phyloP scores from a whole-genome alignment of 2,329 filamentous ascomycete genomes.

The Tolypocladium tropicale region DNA sequence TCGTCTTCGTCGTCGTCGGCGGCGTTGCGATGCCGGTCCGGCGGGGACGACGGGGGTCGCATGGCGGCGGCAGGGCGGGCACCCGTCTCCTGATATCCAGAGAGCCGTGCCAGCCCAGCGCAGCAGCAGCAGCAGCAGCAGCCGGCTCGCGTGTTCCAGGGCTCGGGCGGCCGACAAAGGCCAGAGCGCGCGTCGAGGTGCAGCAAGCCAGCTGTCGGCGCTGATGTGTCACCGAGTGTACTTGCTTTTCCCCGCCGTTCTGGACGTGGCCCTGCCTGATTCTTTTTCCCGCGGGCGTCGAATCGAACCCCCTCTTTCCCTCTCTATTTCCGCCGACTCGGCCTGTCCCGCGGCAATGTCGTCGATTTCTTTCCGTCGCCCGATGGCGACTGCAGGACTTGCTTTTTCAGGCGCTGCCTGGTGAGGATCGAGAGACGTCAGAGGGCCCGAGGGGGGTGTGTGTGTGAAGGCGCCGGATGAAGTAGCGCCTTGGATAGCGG shows the following conservation, averaged over 20 bases:
- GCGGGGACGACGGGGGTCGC: constrained; percentile 5
- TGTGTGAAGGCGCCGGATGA: neutral
- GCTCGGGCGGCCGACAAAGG: neutral
- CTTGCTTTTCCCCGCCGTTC: neutral
- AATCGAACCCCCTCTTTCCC: neutral
- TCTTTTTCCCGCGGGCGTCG: neutral
- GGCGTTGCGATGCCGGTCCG: constrained; percentile 3
- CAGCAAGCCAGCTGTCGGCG: neutral
- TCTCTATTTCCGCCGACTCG: neutral
- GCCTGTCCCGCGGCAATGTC: neutral
- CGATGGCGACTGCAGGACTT: neutral
- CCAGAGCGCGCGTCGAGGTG: neutral
- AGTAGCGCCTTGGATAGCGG: neutral
- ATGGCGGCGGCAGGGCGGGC: constrained; percentile 7
- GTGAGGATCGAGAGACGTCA: neutral
- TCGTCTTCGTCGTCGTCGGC: neutral
- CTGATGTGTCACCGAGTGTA: neutral
- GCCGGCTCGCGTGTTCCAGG: neutral
- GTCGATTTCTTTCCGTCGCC: neutral
- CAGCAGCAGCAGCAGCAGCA: neutral
- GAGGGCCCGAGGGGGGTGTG: neutral
- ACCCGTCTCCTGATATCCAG: neutral
- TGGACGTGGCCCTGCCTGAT: neutral
- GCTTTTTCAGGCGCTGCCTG: neutral
- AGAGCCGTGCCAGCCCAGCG: neutral